Percentiles rank a stretch among this genome's conserved stretches.
Evolutionary conservation across 2,329 filamentous ascomycete species (phyloP).

Genomic region (Zymoseptoria pseudotritici): DNA sequence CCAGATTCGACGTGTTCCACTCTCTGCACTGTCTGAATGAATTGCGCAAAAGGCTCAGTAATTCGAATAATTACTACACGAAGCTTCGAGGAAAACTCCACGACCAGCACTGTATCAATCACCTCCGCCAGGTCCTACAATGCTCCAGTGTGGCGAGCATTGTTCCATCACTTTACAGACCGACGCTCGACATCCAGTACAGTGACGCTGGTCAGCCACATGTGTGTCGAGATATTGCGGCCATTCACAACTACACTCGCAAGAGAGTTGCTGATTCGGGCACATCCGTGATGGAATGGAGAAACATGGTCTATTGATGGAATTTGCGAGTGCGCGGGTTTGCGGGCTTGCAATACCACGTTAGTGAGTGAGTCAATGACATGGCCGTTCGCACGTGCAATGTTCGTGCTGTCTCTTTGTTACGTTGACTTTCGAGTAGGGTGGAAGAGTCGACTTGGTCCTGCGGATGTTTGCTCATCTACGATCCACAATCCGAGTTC

Average conservation of each 20-base stretch:
- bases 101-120: conserved; percentile 1
- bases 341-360: neutral
- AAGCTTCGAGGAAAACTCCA: neutral
- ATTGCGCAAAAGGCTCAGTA: conserved; percentile 1
- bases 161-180: neutral
- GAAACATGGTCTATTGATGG: neutral
- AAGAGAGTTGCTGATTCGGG: neutral
- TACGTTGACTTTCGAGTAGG: neutral
- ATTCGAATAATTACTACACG: neutral
- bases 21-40: conserved; percentile 2
- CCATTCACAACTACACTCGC: neutral
- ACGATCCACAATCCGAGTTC: no score
- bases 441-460: no score
- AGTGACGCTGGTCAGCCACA: conserved; percentile 2
- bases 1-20: conserved; percentile 2
- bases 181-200: conserved; percentile 1
- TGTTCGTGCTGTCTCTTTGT: neutral
- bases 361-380: neutral
- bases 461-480: no score
- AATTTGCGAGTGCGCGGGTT: neutral
- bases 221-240: conserved; percentile 1
- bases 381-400: neutral
- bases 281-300: neutral
- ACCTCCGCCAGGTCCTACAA: conserved; percentile 1
- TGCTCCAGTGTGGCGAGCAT: conserved; percentile 3